phyloP scores from a whole-genome alignment of 768 basidiomycete genomes.

The Trametes coccinea region DNA sequence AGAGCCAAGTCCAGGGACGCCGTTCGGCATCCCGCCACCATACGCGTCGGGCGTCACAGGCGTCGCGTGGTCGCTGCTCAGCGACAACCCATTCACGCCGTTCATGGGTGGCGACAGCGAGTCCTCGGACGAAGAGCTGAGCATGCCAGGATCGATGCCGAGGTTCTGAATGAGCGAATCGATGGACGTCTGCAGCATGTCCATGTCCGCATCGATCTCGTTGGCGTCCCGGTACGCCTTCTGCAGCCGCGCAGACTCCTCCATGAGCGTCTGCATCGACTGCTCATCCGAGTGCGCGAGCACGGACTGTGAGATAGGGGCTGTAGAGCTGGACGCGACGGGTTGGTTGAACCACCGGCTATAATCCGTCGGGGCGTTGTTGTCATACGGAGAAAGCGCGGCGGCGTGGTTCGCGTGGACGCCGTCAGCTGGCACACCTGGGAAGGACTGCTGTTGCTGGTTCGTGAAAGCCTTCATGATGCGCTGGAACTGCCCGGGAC shows the following conservation, averaged over 20 bases:
- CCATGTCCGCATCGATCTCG: slow-evolving; percentile 74
- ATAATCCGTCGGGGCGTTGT: slow-evolving; percentile 12
- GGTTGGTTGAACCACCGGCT: slow-evolving; percentile 20
- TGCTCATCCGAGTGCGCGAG: slow-evolving; percentile 30
- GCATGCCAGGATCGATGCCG: slow-evolving; percentile 55
- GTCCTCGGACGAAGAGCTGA: slow-evolving; percentile 24
- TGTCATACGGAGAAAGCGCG: slow-evolving; percentile 19
- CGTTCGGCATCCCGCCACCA: not conserved
- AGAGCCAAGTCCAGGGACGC: slow-evolving; percentile 1
- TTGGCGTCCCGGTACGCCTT: slow-evolving; percentile 58
- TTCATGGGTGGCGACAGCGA: not conserved
- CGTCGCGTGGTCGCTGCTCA: not conserved
- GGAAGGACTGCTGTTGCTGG: slow-evolving; percentile 25
- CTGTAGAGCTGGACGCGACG: slow-evolving; percentile 25
- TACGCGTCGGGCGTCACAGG: slow-evolving; percentile 6
- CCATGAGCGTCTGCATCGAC: slow-evolving; percentile 34
- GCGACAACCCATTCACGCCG: not conserved
- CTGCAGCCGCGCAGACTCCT: slow-evolving; percentile 47
- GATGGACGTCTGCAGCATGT: slow-evolving; percentile 65
- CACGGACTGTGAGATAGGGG: slow-evolving; percentile 27
- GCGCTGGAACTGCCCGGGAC: slow-evolving; percentile 59
- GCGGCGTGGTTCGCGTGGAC: not conserved
- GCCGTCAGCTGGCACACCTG: slow-evolving; percentile 10
- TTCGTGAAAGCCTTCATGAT: slow-evolving; percentile 36
- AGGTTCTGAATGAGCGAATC: slow-evolving; percentile 71